Conservation (phyloP, 2,329 filamentous ascomycete genomes). For the Cercospora janseana region DNA sequence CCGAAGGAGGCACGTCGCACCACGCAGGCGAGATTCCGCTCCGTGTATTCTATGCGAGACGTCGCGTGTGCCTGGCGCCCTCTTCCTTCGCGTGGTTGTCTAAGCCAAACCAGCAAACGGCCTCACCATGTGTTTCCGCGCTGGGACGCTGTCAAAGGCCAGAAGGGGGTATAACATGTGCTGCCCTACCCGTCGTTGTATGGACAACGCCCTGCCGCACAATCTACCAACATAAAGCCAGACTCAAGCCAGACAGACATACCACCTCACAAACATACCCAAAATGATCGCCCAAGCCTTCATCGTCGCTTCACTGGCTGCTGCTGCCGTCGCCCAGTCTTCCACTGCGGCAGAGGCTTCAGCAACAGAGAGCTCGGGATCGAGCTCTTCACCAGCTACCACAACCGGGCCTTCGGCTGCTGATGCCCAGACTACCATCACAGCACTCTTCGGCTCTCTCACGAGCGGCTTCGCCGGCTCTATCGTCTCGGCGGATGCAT, state of each 20-base stretch:
- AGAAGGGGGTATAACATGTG: neutral
- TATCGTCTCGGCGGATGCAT: conserved; percentile 19
- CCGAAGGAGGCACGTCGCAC: neutral
- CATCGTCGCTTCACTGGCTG: conserved; percentile 8
- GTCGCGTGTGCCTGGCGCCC: neutral
- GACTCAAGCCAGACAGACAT: neutral
- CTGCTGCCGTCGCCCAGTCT: conserved; percentile 7
- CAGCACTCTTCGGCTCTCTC: conserved; percentile 11
- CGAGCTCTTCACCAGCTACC: neutral
- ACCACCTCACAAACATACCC: neutral
- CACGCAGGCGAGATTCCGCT: neutral
- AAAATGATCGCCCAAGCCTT: conserved; percentile 12
- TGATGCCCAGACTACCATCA: conserved; percentile 7
- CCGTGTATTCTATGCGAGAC: neutral
- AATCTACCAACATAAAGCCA: neutral
- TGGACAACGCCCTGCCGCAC: neutral
- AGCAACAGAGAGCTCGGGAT: neutral
- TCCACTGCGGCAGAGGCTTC: neutral
- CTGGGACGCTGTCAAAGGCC: neutral
- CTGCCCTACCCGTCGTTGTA: conserved; percentile 3
- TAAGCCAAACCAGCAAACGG: conserved; percentile 1
- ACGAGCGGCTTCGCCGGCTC: conserved; percentile 15
- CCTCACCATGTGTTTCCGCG: neutral
- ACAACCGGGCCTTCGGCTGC: conserved; percentile 7
- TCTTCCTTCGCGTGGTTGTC: conserved; percentile 5